A percentile compares a stretch with the other conserved stretches of the same genome.
Conservation (phyloP, 768 basidiomycete species). For the Gloeostereum incarnatum region DNA sequence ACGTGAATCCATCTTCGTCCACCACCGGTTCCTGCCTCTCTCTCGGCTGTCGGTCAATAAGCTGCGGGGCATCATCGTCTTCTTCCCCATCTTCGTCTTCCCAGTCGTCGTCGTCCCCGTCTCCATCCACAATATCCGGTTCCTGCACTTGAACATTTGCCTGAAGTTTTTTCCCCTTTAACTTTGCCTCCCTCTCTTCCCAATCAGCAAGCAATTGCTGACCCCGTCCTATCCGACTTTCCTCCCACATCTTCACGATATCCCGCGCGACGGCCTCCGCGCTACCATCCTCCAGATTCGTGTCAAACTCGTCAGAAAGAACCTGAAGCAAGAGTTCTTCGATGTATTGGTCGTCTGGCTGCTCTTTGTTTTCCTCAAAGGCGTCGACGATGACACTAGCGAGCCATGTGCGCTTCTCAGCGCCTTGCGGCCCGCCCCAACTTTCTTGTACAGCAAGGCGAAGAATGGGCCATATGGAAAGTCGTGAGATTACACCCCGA, state of each 20-base stretch:
- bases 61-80: constrained; percentile 44
- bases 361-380: constrained; percentile 47
- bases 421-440: constrained; percentile 78
- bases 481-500: constrained; percentile 74
- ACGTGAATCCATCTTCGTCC: constrained; percentile 89
- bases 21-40: constrained; percentile 61
- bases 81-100: constrained; percentile 31
- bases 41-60: constrained; percentile 35
- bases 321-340: constrained; percentile 77
- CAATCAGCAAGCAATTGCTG: constrained; percentile 47
- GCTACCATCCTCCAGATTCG: constrained; percentile 77
- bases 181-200: constrained; percentile 52
- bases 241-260: constrained; percentile 60
- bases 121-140: constrained; percentile 32
- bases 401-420: constrained; percentile 75
- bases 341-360: constrained; percentile 63
- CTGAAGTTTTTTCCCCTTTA: constrained; percentile 46
- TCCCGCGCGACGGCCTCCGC: constrained; percentile 66
- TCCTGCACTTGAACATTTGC: constrained; percentile 26
- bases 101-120: constrained; percentile 33
- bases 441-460: constrained; percentile 76
- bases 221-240: constrained; percentile 32
- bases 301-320: constrained; percentile 84
- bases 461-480: constrained; percentile 79
- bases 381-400: constrained; percentile 74